Conservation (phyloP, 192 early-diverging fungal species). For the Coemansia sp. region DNA sequence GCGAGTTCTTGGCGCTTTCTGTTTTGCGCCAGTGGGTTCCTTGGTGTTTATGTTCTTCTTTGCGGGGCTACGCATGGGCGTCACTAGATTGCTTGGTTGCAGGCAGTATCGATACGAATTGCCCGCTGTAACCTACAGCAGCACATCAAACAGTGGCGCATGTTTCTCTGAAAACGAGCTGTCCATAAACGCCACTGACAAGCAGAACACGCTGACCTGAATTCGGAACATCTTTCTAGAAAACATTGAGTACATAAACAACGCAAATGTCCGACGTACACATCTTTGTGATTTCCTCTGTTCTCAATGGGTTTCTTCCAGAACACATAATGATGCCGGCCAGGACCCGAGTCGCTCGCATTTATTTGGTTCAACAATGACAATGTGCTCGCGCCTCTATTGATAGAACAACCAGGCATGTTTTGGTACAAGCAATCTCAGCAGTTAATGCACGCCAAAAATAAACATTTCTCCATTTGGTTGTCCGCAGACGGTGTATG, state of each 20-base stretch:
- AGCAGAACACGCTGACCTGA: neutral
- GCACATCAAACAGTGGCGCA: neutral
- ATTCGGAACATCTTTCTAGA: neutral
- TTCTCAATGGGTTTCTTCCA: too few relatives aligned
- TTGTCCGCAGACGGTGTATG: neutral
- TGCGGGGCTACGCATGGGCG: slow-evolving; percentile 35
- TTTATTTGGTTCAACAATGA: neutral
- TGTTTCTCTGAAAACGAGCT: neutral
- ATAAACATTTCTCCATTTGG: neutral
- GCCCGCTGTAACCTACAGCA: neutral
- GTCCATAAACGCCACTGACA: neutral
- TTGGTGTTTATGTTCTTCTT: slow-evolving; percentile 43
- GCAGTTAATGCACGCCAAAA: neutral
- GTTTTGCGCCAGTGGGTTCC: slow-evolving; percentile 55
- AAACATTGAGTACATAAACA: too few relatives aligned
- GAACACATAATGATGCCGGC: neutral
- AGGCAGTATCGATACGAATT: slow-evolving; percentile 27
- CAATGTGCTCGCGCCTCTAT: neutral
- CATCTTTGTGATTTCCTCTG: too few relatives aligned
- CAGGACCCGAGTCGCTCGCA: neutral
- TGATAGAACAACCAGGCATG: neutral
- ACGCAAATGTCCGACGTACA: too few relatives aligned
- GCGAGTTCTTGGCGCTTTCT: slow-evolving; percentile 59
- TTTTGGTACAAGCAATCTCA: neutral
- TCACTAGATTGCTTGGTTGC: slow-evolving; percentile 26